Evolutionary conservation across 129 eudicot species (phyloP), one percentile per base, ranked within the genome.

Genomic region (Centaurea solstitialis): DNA sequence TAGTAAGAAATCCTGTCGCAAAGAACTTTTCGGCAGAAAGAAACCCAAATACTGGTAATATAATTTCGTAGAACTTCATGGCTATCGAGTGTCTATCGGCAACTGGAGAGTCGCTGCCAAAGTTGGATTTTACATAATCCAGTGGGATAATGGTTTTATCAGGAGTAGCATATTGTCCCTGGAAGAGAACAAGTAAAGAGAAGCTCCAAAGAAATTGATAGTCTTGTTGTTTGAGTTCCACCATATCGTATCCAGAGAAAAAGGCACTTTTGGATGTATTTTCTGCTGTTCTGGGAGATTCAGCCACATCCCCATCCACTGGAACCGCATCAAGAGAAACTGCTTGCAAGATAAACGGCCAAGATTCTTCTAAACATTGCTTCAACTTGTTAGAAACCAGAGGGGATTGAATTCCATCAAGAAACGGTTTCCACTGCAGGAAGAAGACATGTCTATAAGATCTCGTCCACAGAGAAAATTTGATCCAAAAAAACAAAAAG

Each of bases 301-400:
- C 87, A 70, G 71, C 82, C 64, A 37, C 72, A 69, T 86, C 77
- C 64, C 76, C 81, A 72, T 88, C 81, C 64, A 80, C 88, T 81
- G 99, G 99, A 78, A 89, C 93, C 12, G 99, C 99, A 88, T 95
- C 99, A 70, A 95, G 86, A 9, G 88, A 90, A 78, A 92, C 89
- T 57, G 99, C 99, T 88, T 92, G 99, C 85, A 95, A 78, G 81
- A 95, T 89, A 43, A 95, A 84, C 7, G 97, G 97, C 99, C 99
- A 95, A 70, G 97, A 92, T 80, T 90, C 97, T 87, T 95, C 97
- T 73, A 95, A 84, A 82, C 98, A 95, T 53, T 89, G 90, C 74
- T 86, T 88, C 87, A 95, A 79, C 86, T 87, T 89, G 78, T 87
- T 78, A 75, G 93, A 89, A 76, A 90, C 97, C 76, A 87, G 73